Evolutionary conservation across 1,139 yeast genomes (phyloP).

Genomic region (Saccharomycopsis hybrid): DNA sequence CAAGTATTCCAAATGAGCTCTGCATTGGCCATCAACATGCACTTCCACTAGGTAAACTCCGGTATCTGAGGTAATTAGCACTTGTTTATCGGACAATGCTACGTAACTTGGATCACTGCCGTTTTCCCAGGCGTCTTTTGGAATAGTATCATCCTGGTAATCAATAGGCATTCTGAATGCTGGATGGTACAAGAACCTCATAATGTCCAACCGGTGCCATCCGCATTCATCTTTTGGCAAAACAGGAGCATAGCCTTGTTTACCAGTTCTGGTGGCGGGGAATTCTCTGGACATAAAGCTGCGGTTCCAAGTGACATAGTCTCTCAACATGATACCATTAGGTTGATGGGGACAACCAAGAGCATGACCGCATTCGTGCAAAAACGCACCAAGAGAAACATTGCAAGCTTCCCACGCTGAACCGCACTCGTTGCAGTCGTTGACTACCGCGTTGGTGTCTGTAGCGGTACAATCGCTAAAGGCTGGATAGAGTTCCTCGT

Average conservation of each 20-base stretch:
- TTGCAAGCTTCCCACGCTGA: constrained; percentile 87
- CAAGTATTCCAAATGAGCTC: constrained; percentile 52
- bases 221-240: constrained; percentile 64
- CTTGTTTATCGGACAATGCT: constrained; percentile 36
- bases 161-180: constrained; percentile 71
- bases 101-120: constrained; percentile 35
- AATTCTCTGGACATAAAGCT: constrained; percentile 72
- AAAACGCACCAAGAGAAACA: constrained; percentile 84
- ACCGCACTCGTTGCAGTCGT: constrained; percentile 79
- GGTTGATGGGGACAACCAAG: constrained; percentile 92
- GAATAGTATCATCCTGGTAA: constrained; percentile 29
- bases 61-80: constrained; percentile 43
- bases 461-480: constrained; percentile 68
- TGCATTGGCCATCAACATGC: constrained; percentile 56
- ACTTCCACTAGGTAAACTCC: constrained; percentile 75
- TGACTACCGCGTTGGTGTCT: constrained; percentile 68
- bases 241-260: constrained; percentile 42
- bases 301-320: constrained; percentile 73
- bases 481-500: constrained; percentile 62
- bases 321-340: constrained; percentile 84
- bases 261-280: constrained; percentile 47
- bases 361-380: constrained; percentile 92
- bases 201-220: constrained; percentile 79
- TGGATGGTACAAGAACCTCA: constrained; percentile 76
- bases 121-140: constrained; percentile 27